A percentile compares a stretch with the other conserved stretches of the same genome.
phyloP scores from a whole-genome alignment of 2,329 filamentous ascomycete species.

The Aspergillus oerlinghausenensis region DNA sequence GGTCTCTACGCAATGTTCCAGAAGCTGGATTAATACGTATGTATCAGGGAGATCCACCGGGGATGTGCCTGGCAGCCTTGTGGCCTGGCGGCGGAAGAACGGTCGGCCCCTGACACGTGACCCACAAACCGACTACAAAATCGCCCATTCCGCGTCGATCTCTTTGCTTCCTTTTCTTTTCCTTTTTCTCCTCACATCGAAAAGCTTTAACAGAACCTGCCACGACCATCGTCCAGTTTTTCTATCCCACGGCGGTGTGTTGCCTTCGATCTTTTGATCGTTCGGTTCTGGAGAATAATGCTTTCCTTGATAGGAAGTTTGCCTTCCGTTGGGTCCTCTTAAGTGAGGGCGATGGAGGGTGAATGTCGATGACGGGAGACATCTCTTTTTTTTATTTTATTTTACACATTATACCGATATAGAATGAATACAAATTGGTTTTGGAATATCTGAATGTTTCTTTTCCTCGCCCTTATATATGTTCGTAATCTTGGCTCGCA shows the following conservation, averaged over 20 bases:
- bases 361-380: conserved; percentile 69
- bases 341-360: conserved; percentile 64
- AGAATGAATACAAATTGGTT: not conserved
- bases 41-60: not conserved
- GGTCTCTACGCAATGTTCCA: too few relatives aligned
- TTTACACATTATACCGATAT: not conserved
- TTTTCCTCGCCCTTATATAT: conserved; percentile 8
- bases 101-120: conserved; percentile 27
- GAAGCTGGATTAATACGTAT: too few relatives aligned
- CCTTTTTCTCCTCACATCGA: conserved; percentile 45
- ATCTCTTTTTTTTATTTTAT: conserved; percentile 15
- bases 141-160: not conserved
- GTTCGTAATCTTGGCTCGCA: too few relatives aligned
- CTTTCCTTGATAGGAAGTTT: conserved; percentile 65
- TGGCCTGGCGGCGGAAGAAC: conserved; percentile 17
- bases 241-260: conserved; percentile 56
- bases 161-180: conserved; percentile 24
- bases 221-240: conserved; percentile 62
- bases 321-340: conserved; percentile 65
- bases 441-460: not conserved
- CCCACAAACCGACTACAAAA: conserved; percentile 25
- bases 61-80: conserved; percentile 4
- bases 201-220: conserved; percentile 63
- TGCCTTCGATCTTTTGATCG: conserved; percentile 60
- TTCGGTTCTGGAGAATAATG: conserved; percentile 61